phyloP scores from a whole-genome alignment of 441 rosid species.

The Raphanus hybrid region DNA sequence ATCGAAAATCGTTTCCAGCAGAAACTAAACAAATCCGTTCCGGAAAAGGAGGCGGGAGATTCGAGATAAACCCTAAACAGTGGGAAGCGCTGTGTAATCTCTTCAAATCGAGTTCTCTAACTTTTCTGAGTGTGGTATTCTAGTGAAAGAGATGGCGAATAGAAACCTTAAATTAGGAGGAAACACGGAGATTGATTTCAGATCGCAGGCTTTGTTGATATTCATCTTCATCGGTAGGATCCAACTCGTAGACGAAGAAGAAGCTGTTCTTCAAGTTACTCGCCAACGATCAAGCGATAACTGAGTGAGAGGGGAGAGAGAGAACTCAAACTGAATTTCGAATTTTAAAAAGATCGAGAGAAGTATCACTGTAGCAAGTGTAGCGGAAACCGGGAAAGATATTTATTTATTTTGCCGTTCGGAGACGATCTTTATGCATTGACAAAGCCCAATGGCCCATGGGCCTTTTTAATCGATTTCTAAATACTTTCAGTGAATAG shows the following conservation, averaged over 20 bases:
- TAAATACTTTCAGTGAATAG: background rate
- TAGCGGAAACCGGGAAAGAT: background rate
- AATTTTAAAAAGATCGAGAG: background rate
- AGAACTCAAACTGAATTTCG: background rate
- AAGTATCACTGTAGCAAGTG: background rate
- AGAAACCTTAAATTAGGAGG: conserved; percentile 81
- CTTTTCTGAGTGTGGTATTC: background rate
- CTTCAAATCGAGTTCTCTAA: background rate
- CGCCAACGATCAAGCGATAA: background rate
- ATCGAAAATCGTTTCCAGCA: conserved; percentile 13
- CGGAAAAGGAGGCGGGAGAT: background rate
- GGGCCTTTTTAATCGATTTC: background rate
- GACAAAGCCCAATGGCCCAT: background rate
- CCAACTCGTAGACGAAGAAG: conserved; percentile 20
- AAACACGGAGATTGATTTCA: conserved; percentile 82
- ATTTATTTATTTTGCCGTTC: background rate
- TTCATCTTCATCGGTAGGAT: conserved; percentile 71
- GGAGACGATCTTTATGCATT: background rate
- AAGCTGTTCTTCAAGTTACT: background rate
- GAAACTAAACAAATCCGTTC: background rate
- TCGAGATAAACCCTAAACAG: conserved; percentile 1
- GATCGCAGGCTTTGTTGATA: conserved; percentile 88
- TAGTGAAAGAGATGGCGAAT: conserved; percentile 11
- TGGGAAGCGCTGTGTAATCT: background rate
- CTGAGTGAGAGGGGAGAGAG: background rate